These are phyloP conservation scores for Lactarius psammicola DNA, from an alignment of 768 basidiomycete genomes.

Conservation along the genomic window DNA sequence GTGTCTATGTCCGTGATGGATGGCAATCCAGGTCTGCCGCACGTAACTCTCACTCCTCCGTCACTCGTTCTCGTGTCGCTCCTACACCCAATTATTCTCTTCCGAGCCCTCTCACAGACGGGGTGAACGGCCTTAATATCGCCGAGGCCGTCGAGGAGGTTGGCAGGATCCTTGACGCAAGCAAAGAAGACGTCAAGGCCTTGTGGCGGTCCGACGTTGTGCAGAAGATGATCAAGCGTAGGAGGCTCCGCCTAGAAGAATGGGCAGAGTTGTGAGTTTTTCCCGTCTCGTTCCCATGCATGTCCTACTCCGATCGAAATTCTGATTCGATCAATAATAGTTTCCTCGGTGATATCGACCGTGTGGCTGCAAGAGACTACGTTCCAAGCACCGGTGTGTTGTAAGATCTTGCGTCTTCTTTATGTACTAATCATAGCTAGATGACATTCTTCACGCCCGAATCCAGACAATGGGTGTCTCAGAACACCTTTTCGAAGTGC, in stretches of 20 bases:
- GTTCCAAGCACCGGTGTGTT: conserved; percentile 68
- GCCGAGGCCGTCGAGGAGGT: conserved; percentile 27
- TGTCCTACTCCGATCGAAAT: not conserved
- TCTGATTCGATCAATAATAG: conserved; percentile 39
- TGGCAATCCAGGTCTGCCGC: conserved; percentile 72
- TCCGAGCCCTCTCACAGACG: conserved; percentile 2
- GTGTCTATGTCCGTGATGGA: conserved; percentile 73
- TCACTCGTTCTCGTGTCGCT: conserved; percentile 24
- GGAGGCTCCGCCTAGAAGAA: conserved; percentile 77
- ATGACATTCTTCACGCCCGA: conserved; percentile 86
- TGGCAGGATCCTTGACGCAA: conserved; percentile 47
- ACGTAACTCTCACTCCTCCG: conserved; percentile 32
- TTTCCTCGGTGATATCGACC: conserved; percentile 70
- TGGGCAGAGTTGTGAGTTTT: conserved; percentile 82
- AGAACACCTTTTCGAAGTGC: conserved; percentile 80
- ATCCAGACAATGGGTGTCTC: conserved; percentile 89
- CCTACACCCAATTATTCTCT: not conserved
- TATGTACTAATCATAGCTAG: conserved; percentile 38
- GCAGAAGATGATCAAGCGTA: conserved; percentile 60
- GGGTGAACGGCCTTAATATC: conserved; percentile 4
- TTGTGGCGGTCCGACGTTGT: conserved; percentile 76
- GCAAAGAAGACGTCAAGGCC: conserved; percentile 62
- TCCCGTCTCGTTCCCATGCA: no score
- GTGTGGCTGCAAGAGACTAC: conserved; percentile 67
- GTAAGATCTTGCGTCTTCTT: not conserved